These are phyloP conservation scores for Fusarium palustre DNA, from an alignment of 2,329 filamentous ascomycete species.

Conservation along the genomic window DNA sequence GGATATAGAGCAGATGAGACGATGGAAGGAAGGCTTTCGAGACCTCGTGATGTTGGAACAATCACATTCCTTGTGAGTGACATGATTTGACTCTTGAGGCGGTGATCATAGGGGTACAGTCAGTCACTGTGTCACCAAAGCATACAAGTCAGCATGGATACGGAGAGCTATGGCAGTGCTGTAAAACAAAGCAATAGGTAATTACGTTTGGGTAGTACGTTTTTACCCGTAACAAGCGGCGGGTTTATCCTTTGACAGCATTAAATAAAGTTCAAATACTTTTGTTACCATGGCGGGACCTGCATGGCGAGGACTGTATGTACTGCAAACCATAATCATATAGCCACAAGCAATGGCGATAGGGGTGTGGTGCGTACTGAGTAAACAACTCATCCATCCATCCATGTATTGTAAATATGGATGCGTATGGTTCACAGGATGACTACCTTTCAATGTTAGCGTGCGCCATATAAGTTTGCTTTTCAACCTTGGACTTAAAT, in stretches of 20 bases:
- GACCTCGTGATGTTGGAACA: conserved; percentile 65
- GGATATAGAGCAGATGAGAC: conserved; percentile 59
- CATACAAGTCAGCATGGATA: conserved; percentile 4
- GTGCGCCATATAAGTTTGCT: conserved; percentile 11
- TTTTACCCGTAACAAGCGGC: conserved; percentile 4
- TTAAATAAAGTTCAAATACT: conserved; percentile 3
- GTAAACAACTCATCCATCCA: background rate
- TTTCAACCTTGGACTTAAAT: background rate
- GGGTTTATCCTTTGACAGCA: conserved; percentile 5
- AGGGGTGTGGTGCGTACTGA: conserved; percentile 15
- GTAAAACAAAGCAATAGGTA: background rate
- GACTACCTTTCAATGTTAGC: background rate
- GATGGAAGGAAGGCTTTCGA: conserved; percentile 68
- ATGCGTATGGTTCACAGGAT: conserved; percentile 13
- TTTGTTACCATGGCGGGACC: conserved; percentile 22
- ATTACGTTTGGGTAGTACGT: background rate
- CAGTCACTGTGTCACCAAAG: conserved; percentile 25
- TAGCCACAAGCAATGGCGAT: background rate
- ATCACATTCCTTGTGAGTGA: conserved; percentile 56
- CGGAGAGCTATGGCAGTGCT: conserved; percentile 13
- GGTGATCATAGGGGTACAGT: conserved; percentile 1
- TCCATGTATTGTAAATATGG: background rate
- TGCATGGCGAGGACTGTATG: conserved; percentile 24
- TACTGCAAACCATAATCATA: background rate
- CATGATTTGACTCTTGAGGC: conserved; percentile 46